These are phyloP conservation scores for Candida sanyaensis DNA, from an alignment of 1,139 yeast species.

Conservation along the genomic window DNA sequence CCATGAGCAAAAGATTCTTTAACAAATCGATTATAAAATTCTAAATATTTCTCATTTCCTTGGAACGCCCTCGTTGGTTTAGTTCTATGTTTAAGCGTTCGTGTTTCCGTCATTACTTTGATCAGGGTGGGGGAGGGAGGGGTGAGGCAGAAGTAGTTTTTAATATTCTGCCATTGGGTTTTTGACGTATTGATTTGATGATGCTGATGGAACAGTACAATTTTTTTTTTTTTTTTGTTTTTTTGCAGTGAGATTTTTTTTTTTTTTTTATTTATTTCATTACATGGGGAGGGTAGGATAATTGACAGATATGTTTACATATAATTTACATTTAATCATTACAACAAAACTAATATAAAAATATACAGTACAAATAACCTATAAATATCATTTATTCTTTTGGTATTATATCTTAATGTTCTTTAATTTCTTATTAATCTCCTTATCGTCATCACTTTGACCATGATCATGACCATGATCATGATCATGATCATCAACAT, in stretches of 20 bases:
- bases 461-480: no score
- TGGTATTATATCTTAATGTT: slow-evolving; percentile 4
- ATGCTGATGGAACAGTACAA: no score
- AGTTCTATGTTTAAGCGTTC: not conserved
- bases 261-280: no score
- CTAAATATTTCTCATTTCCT: slow-evolving; percentile 22
- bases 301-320: no score
- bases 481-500: slow-evolving; percentile 9
- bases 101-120: not conserved
- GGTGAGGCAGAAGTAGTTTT: no score
- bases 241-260: no score
- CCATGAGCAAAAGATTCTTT: slow-evolving; percentile 10
- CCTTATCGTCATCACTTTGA: slow-evolving; percentile 4
- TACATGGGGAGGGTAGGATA: no score
- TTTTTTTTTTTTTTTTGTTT: no score
- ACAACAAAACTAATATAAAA: not conserved
- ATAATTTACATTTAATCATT: not conserved
- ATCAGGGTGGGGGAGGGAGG: no score
- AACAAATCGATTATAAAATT: slow-evolving; percentile 25
- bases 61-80: not conserved
- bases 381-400: not conserved
- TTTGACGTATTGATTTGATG: no score
- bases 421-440: slow-evolving; percentile 3
- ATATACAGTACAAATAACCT: not conserved
- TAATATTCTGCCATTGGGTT: no score